These are phyloP conservation scores for Lactifluus subvellereus DNA, from an alignment of 768 basidiomycete species.

Conservation along the genomic window DNA sequence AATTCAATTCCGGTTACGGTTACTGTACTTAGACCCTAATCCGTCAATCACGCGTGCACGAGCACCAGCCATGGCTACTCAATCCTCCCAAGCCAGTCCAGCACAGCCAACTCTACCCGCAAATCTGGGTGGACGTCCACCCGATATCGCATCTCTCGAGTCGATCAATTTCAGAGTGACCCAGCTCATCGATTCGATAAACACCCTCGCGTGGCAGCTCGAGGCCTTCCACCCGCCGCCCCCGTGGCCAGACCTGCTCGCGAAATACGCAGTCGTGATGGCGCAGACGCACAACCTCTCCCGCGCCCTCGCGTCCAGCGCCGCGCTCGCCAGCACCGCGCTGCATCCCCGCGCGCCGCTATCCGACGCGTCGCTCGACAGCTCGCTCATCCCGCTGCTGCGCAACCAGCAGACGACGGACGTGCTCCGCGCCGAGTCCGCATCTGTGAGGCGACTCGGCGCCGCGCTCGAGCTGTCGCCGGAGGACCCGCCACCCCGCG, in stretches of 20 bases:
- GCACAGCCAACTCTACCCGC: slow-evolving; percentile 7
- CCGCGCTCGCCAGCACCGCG: slow-evolving; percentile 57
- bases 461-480: slow-evolving; percentile 46
- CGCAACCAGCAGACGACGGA: slow-evolving; percentile 77
- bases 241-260: slow-evolving; percentile 80
- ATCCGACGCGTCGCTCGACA: slow-evolving; percentile 64
- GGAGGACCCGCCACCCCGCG: slow-evolving; percentile 29
- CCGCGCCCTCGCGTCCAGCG: slow-evolving; percentile 51
- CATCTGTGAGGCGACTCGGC: slow-evolving; percentile 62
- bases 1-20: background rate
- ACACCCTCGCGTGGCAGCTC: slow-evolving; percentile 55
- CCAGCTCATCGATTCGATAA: slow-evolving; percentile 75
- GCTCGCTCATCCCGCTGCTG: slow-evolving; percentile 64
- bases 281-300: slow-evolving; percentile 79
- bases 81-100: background rate
- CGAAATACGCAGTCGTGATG: slow-evolving; percentile 79
- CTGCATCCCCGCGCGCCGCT: slow-evolving; percentile 57
- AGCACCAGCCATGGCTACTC: slow-evolving; percentile 1
- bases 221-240: slow-evolving; percentile 55
- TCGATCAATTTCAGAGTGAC: slow-evolving; percentile 70
- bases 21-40: no score
- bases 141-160: slow-evolving; percentile 41
- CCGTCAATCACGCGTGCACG: background rate
- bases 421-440: slow-evolving; percentile 65
- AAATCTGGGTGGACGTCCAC: slow-evolving; percentile 10